Evolutionary conservation across 257 asterid genomes (phyloP).

Genomic region (Solanum medicagineum): DNA sequence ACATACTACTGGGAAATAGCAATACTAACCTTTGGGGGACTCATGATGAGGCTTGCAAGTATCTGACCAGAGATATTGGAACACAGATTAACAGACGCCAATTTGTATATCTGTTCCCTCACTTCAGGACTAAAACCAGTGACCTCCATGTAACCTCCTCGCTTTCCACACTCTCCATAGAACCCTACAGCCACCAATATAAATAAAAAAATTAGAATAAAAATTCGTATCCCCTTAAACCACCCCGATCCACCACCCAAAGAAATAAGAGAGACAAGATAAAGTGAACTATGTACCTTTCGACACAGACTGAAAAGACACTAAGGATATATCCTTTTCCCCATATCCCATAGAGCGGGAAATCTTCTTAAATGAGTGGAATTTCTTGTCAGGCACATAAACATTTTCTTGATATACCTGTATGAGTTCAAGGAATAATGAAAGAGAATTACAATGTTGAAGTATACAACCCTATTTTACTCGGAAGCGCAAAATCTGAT

Average conservation of each 20-base stretch:
- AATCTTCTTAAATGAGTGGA: constrained; percentile 86
- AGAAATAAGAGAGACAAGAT: background rate
- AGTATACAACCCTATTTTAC: background rate
- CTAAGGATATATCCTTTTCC: constrained; percentile 68
- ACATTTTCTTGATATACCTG: constrained; percentile 94
- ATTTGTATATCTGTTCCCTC: constrained; percentile 86
- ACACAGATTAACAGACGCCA: constrained; percentile 89
- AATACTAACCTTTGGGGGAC: constrained; percentile 64
- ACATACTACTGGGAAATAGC: background rate
- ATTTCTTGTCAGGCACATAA: constrained; percentile 89
- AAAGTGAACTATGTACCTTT: constrained; percentile 43
- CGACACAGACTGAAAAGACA: constrained; percentile 90
- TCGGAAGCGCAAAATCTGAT: background rate
- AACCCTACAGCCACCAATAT: constrained; percentile 38
- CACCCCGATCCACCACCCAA: background rate
- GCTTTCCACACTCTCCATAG: constrained; percentile 93
- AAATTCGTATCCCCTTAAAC: background rate
- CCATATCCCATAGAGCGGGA: constrained; percentile 77
- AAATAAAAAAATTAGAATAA: background rate
- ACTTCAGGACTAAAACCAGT: constrained; percentile 83
- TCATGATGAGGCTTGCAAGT: constrained; percentile 94
- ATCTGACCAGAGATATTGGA: constrained; percentile 95
- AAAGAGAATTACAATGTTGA: background rate
- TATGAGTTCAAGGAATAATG: background rate
- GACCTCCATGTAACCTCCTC: constrained; percentile 98